These are phyloP conservation scores for Nakazawaea ambrosiae DNA, from an alignment of 805 yeast species.

Conservation along the genomic window DNA sequence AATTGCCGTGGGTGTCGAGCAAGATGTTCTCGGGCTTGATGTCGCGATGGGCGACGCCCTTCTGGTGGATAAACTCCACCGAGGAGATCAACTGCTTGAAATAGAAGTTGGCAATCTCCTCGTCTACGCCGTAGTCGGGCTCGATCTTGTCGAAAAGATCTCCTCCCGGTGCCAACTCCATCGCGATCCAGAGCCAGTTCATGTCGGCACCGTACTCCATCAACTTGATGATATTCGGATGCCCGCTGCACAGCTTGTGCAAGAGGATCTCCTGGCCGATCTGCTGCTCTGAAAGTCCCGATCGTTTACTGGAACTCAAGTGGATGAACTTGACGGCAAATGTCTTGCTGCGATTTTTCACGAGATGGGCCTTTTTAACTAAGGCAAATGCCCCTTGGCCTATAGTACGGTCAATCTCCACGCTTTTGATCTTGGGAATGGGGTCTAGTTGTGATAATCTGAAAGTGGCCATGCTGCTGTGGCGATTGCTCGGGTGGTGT, in stretches of 20 bases:
- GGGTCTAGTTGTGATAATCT: constrained; percentile 40
- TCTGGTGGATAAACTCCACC: constrained; percentile 48
- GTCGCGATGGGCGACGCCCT: constrained; percentile 64
- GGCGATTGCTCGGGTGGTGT: background rate
- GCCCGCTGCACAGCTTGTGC: constrained; percentile 52
- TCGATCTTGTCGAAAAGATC: constrained; percentile 75
- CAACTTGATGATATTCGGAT: constrained; percentile 53
- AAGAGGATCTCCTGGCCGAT: constrained; percentile 48
- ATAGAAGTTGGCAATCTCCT: constrained; percentile 60
- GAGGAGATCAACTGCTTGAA: constrained; percentile 61
- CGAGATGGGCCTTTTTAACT: constrained; percentile 43
- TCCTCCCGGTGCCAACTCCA: constrained; percentile 70
- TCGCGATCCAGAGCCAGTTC: constrained; percentile 56
- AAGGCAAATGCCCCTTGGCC: constrained; percentile 68
- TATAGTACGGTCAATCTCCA: constrained; percentile 42
- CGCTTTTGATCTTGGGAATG: constrained; percentile 40
- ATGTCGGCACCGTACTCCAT: constrained; percentile 46
- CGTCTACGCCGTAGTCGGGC: constrained; percentile 65
- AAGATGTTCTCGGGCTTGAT: constrained; percentile 66
- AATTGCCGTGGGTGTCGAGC: constrained; percentile 54
- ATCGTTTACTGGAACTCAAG: constrained; percentile 24
- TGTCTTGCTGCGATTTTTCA: constrained; percentile 27
- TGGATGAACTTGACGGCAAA: constrained; percentile 58
- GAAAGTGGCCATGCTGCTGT: constrained; percentile 12
- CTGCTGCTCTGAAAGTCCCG: constrained; percentile 22